Conservation (phyloP, 2,329 filamentous ascomycete species). For the Phyllosticta citriasiana region DNA sequence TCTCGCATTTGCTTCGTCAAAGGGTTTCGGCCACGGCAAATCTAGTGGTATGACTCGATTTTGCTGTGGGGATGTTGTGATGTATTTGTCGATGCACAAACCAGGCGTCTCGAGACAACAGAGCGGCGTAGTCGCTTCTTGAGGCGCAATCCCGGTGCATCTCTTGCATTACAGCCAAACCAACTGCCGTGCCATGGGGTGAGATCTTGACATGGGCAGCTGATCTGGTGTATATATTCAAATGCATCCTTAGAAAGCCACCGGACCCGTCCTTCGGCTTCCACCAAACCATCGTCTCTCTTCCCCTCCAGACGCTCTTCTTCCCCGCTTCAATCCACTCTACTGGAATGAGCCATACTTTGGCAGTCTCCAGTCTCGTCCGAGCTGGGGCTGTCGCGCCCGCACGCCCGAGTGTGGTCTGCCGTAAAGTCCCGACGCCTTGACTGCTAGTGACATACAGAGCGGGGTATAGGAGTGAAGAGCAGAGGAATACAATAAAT, state of each 20-base stretch:
- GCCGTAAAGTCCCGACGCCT: slow-evolving; percentile 5
- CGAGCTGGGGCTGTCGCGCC: neutral
- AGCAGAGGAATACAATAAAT: neutral
- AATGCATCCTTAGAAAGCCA: neutral
- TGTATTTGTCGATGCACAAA: neutral
- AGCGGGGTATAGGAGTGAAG: neutral
- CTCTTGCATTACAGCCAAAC: neutral
- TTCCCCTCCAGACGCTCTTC: neutral
- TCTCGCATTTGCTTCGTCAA: neutral
- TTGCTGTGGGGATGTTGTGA: neutral
- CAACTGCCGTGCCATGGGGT: neutral
- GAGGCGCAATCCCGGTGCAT: neutral
- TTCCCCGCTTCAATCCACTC: neutral
- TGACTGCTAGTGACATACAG: neutral
- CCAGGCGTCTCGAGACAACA: neutral
- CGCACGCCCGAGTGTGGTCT: neutral
- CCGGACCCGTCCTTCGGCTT: neutral
- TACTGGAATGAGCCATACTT: neutral
- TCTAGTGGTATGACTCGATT: neutral
- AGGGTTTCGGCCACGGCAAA: neutral
- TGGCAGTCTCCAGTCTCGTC: neutral
- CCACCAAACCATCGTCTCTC: neutral
- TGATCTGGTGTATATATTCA: neutral
- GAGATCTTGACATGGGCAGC: neutral
- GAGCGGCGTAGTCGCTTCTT: neutral